Evolutionary conservation across 1,284 basidiomycete species (phyloP).

Genomic region (Heterobasidion irregulare): DNA sequence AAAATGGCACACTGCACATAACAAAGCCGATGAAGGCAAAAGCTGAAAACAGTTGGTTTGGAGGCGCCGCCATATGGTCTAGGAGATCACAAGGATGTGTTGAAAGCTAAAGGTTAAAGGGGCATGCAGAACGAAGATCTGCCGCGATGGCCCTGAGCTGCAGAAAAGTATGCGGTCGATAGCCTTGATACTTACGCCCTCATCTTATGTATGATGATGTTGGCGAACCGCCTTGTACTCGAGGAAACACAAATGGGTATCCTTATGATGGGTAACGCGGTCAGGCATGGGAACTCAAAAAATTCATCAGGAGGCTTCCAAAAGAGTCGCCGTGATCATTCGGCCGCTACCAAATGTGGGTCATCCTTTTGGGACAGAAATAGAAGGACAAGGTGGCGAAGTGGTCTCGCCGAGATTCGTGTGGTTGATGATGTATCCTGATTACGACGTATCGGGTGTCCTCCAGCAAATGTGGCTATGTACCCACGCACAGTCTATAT

Average conservation of each 20-base stretch:
- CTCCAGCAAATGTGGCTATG: too few relatives aligned
- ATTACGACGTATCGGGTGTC: too few relatives aligned
- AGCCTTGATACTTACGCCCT: background rate
- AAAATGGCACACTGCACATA: conserved; percentile 40
- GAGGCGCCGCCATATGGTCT: conserved; percentile 11
- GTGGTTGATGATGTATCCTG: too few relatives aligned
- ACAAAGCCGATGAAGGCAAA: conserved; percentile 43
- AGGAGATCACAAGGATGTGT: background rate
- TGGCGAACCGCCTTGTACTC: background rate
- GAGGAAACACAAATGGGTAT: background rate
- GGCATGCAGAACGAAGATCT: background rate
- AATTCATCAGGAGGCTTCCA: background rate
- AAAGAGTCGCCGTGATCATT: background rate
- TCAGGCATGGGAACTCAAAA: background rate
- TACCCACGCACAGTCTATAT: too few relatives aligned
- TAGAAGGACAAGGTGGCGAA: too few relatives aligned
- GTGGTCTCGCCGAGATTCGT: too few relatives aligned
- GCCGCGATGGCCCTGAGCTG: background rate
- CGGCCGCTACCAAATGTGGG: too few relatives aligned
- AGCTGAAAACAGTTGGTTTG: conserved; percentile 18
- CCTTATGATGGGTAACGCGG: background rate
- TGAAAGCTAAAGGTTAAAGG: background rate
- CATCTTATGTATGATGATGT: background rate
- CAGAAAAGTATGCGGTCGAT: background rate
- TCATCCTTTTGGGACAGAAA: too few relatives aligned